Percentiles rank a stretch among this genome's conserved stretches.
These are phyloP conservation scores for Lodderomyces margitis DNA, from an alignment of 1,139 yeast genomes.

Conservation along the genomic window DNA sequence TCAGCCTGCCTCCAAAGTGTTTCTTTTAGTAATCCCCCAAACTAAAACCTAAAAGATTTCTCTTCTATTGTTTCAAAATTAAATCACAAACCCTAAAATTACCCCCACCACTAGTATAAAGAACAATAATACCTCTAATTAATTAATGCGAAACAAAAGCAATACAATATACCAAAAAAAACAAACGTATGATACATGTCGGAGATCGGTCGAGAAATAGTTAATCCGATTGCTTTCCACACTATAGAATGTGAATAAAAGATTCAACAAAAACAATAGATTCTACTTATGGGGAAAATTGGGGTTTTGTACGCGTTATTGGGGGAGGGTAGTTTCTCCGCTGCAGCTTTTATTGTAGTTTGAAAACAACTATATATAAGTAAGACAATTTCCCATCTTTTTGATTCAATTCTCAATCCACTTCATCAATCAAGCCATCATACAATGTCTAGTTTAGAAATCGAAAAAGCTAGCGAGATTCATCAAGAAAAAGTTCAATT, in stretches of 20 bases:
- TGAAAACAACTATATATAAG: background rate
- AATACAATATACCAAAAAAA: conserved; percentile 1
- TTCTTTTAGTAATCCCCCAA: too few species aligned
- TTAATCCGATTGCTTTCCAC: background rate
- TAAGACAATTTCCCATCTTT: background rate
- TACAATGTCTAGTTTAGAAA: conserved; percentile 5
- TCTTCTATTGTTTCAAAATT: too few species aligned
- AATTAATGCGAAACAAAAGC: background rate
- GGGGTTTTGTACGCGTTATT: conserved; percentile 2
- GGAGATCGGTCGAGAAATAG: too few species aligned
- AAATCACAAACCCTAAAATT: too few species aligned
- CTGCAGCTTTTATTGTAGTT: too few species aligned
- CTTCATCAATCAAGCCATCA: background rate
- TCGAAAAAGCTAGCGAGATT: conserved; percentile 7
- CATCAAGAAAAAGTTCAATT: conserved; percentile 9
- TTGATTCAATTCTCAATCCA: background rate
- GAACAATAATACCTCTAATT: too few species aligned
- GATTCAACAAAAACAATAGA: background rate
- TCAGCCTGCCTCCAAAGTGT: too few species aligned
- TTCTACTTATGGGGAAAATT: background rate
- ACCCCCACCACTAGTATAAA: too few species aligned
- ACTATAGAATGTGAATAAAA: too few species aligned
- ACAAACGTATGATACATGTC: too few species aligned
- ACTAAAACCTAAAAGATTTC: too few species aligned
- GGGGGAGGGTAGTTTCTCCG: background rate